Conservation (phyloP, 345 rosid genomes). For the Eucalyptus pauciflora region DNA sequence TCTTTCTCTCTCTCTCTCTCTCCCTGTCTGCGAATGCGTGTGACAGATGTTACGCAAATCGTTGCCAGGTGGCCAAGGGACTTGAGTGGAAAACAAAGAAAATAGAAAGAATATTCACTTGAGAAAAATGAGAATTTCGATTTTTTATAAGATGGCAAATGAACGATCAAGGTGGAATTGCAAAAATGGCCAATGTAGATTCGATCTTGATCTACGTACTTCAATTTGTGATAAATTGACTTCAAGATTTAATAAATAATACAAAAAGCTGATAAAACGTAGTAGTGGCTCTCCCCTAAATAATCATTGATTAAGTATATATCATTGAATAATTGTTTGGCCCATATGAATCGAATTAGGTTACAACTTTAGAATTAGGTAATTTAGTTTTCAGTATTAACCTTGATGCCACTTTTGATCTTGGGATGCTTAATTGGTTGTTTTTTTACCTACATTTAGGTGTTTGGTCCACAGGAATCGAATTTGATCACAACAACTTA, state of each 20-base stretch:
- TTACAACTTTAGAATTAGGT: background rate
- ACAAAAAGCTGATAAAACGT: background rate
- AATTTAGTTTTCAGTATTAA: background rate
- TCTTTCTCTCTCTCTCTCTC: background rate
- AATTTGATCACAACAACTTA: background rate
- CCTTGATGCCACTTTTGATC: background rate
- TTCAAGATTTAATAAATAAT: no score
- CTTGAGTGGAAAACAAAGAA: background rate
- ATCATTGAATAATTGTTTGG: background rate
- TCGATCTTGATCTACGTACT: background rate
- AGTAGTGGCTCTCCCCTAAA: background rate
- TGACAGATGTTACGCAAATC: background rate
- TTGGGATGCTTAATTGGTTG: background rate
- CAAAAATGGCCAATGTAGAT: background rate
- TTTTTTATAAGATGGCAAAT: background rate
- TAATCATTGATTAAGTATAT: background rate
- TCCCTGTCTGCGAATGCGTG: background rate
- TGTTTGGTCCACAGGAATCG: background rate
- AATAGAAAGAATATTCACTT: background rate
- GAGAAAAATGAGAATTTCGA: background rate
- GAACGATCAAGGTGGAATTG: background rate
- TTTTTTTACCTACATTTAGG: background rate
- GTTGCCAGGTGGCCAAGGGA: background rate
- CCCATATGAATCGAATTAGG: background rate
- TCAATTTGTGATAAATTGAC: background rate